Evolutionary conservation across 2,329 filamentous ascomycete genomes (phyloP).

Genomic region (Orbilia javanica): DNA sequence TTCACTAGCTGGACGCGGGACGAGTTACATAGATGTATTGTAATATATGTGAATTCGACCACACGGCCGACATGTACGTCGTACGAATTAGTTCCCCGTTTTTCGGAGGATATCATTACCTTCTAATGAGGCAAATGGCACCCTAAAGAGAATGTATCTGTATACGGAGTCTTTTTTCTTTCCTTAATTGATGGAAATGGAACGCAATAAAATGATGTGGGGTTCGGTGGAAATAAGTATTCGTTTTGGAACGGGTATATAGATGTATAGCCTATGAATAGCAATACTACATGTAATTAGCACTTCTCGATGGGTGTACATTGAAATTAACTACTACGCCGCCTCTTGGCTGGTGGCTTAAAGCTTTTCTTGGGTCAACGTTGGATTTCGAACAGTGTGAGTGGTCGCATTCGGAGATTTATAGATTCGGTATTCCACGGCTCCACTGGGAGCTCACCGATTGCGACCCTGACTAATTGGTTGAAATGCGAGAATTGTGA

Average conservation of each 20-base stretch:
- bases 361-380: not conserved
- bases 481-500: no score
- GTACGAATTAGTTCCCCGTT: not conserved
- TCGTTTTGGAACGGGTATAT: not conserved
- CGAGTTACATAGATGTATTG: not conserved
- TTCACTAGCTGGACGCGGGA: not conserved
- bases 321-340: not conserved
- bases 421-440: not conserved
- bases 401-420: not conserved
- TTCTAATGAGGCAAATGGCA: not conserved
- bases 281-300: no score
- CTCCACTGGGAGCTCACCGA: no score
- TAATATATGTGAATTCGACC: not conserved
- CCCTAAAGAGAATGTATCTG: not conserved
- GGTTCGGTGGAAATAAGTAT: not conserved
- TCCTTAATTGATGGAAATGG: not conserved
- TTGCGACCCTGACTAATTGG: no score
- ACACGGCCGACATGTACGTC: conserved; percentile 1
- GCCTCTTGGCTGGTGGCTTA: not conserved
- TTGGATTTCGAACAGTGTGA: not conserved
- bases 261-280: not conserved
- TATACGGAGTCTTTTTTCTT: not conserved
- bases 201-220: not conserved
- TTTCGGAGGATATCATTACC: not conserved
- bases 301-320: no score